phyloP scores from a whole-genome alignment of 768 basidiomycete species.

The Plicaturopsis crispa region DNA sequence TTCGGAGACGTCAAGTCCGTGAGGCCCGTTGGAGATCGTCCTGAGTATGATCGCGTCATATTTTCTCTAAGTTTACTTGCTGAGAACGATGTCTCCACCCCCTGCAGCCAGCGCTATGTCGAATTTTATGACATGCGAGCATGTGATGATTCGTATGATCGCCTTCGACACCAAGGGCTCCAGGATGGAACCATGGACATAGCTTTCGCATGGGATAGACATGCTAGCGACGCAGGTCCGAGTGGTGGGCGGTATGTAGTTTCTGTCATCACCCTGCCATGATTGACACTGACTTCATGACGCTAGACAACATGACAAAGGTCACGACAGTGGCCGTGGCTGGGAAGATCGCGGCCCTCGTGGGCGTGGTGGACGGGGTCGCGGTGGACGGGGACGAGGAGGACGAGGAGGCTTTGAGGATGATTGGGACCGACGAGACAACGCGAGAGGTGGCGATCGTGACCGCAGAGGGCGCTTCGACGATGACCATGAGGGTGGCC shows the following conservation, averaged over 20 bases:
- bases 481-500: constrained; percentile 25
- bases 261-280: constrained; percentile 7
- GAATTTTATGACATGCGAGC: constrained; percentile 90
- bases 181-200: constrained; percentile 90
- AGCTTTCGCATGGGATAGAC: constrained; percentile 76
- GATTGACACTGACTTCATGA: background rate
- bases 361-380: constrained; percentile 25
- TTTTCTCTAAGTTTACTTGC: background rate
- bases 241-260: constrained; percentile 30
- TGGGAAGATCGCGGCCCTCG: constrained; percentile 37
- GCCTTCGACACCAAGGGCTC: constrained; percentile 66
- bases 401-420: constrained; percentile 28
- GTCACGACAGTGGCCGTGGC: constrained; percentile 34
- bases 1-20: constrained; percentile 89
- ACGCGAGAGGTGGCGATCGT: constrained; percentile 30
- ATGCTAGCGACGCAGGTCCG: constrained; percentile 41
- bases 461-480: constrained; percentile 22
- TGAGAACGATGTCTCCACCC: constrained; percentile 1
- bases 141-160: constrained; percentile 72
- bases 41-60: constrained; percentile 36
- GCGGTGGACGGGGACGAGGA: constrained; percentile 29
- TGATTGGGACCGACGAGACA: constrained; percentile 35
- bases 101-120: constrained; percentile 75
- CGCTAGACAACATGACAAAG: constrained; percentile 19
- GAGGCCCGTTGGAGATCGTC: constrained; percentile 52